Base-by-base conservation (phyloP, 2,329 filamentous ascomycete genomes). In the Diaporthe aspalathi region DNA sequence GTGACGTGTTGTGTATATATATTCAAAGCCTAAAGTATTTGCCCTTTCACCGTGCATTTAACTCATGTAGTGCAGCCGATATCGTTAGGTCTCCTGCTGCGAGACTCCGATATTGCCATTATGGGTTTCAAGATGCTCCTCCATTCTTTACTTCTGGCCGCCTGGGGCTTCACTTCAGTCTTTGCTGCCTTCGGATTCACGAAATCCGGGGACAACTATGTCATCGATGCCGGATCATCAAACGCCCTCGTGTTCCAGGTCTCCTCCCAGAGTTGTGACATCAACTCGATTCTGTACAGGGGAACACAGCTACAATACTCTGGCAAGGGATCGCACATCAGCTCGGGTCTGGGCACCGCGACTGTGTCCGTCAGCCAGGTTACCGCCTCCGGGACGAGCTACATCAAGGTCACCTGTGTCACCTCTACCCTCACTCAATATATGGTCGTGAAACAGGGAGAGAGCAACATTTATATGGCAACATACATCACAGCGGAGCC, bases 401-500 rank as follows among this genome's bases (percentile, higher is more conserved):
- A 86, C 74, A 83, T 86, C 52, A 87, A 87, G 74, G 82, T 89
- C 40, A 86, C 84, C n/a, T 88, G 86, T 74, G 82, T 81, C 3
- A 65, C 60, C 4, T 50, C 60, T 3, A 65, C 60, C 8, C 45
- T 88, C 70, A 88, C 84, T 0, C 87, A 89, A 12, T 89, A 88
- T 74, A 83, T 86, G 75, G 84, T 89, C 16, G 84, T 87, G 14
- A 83, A 81, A 54, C 83, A 84, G 71, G 85, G 84, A 4, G 83
- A 86, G 22, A 79, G 83, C 32, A 85, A 82, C 2, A 82, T 89
- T 27, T 84, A 83, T 70, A 85, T 86, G 83, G 84, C 84, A 5
- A 89, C 87, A 1, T 81, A 87, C 72, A 88, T 83, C 16, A 85
- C 82, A 1, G 82, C 77, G 60, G 82, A 86, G 70, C 84, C 84